Evolutionary conservation across 2,329 filamentous ascomycete species (phyloP).

Genomic region (Bipolaris zeicola): DNA sequence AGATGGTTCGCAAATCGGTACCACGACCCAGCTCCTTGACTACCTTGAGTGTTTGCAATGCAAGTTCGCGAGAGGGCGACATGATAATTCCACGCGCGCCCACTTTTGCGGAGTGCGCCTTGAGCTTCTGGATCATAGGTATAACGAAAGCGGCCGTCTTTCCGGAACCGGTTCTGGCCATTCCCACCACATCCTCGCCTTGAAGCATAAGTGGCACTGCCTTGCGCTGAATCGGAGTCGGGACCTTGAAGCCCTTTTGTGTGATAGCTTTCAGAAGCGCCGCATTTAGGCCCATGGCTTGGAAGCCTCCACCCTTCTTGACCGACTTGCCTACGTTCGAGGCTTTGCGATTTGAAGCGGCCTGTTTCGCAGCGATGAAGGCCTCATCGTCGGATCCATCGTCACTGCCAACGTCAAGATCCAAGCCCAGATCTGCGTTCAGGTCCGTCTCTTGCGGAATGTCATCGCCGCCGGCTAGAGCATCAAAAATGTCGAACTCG

Average conservation of each 20-base stretch:
- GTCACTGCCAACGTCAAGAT: constrained; percentile 55
- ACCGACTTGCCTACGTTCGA: constrained; percentile 79
- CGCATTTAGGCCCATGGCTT: constrained; percentile 87
- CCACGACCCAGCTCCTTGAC: constrained; percentile 92
- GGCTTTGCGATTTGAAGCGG: constrained; percentile 84
- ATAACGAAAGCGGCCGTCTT: constrained; percentile 99
- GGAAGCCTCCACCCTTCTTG: constrained; percentile 96
- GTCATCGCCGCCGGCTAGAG: constrained; percentile 69
- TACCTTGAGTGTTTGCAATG: constrained; percentile 92
- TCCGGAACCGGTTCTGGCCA: constrained; percentile 97
- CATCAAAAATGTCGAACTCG: constrained; percentile 86
- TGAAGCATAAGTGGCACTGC: constrained; percentile 91
- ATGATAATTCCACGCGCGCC: constrained; percentile 86
- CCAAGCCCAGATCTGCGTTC: constrained; percentile 45
- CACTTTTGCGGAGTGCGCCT: constrained; percentile 83
- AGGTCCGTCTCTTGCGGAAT: constrained; percentile 49
- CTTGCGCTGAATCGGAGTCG: constrained; percentile 96
- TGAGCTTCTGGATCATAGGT: constrained; percentile 94
- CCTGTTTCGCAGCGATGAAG: constrained; percentile 88
- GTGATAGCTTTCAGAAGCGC: constrained; percentile 88
- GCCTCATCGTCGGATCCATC: constrained; percentile 73
- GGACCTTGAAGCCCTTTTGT: constrained; percentile 92
- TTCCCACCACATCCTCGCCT: constrained; percentile 94
- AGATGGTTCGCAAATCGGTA: constrained; percentile 86
- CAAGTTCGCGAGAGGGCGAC: constrained; percentile 91